These are phyloP conservation scores for Flaveria trinervia DNA, from an alignment of 129 eudicot species.

Conservation along the genomic window DNA sequence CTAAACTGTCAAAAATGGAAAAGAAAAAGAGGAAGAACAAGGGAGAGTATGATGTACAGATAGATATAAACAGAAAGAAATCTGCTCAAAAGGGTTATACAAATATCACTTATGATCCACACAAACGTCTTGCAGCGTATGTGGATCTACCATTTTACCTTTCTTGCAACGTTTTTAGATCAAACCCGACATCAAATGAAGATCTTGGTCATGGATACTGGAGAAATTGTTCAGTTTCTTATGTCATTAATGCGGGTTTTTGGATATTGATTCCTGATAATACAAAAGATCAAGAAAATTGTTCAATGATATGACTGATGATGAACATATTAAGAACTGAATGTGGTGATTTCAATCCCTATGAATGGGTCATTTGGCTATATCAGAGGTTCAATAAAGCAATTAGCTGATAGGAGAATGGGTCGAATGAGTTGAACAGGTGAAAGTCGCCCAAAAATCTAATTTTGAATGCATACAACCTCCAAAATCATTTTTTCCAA, in stretches of 20 bases:
- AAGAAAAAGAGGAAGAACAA: neutral
- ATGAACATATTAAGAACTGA: neutral
- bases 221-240: constrained; percentile 21
- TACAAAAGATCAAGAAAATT: constrained; percentile 15
- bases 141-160: constrained; percentile 10
- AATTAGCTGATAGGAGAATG: neutral
- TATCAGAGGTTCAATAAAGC: neutral
- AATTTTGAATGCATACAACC: neutral
- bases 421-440: neutral
- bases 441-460: neutral
- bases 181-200: constrained; percentile 5
- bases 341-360: neutral
- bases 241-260: neutral
- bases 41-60: constrained; percentile 26
- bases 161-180: constrained; percentile 14
- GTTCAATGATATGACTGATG: constrained; percentile 2
- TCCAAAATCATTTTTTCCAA: neutral
- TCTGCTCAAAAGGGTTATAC: constrained; percentile 27
- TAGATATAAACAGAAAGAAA: constrained; percentile 24
- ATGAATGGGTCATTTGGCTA: neutral
- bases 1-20: constrained; percentile 18
- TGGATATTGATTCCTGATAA: constrained; percentile 32
- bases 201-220: constrained; percentile 11
- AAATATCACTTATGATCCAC: constrained; percentile 25
- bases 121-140: constrained; percentile 17